These are phyloP conservation scores for Silybum marianum DNA, from an alignment of 129 eudicot genomes.

Conservation along the genomic window DNA sequence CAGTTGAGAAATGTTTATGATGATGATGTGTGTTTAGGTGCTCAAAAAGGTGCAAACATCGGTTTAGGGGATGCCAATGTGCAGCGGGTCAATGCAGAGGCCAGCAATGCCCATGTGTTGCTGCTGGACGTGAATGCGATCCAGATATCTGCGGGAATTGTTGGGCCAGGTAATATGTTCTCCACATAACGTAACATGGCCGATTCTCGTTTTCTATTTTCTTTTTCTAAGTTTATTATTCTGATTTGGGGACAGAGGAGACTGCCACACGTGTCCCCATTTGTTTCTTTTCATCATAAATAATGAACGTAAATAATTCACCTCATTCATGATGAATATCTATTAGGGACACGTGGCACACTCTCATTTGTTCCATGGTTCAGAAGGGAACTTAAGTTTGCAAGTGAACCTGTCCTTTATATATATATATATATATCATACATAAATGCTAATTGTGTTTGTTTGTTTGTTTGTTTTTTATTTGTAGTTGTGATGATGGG, in stretches of 20 bases:
- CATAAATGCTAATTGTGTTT: background rate
- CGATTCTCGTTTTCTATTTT: background rate
- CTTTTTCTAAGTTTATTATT: background rate
- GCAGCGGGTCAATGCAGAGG: constrained; percentile 81
- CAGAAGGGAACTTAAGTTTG: too few relatives aligned
- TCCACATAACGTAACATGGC: background rate
- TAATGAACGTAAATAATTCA: too few relatives aligned
- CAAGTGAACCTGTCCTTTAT: background rate
- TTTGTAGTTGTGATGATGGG: constrained; percentile 75
- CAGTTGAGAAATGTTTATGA: background rate
- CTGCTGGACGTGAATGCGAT: constrained; percentile 93
- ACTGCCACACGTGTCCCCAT: too few relatives aligned
- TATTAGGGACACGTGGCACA: too few relatives aligned
- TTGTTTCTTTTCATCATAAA: too few relatives aligned
- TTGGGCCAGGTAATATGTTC: constrained; percentile 73
- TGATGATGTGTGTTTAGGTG: constrained; percentile 47
- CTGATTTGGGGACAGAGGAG: too few relatives aligned
- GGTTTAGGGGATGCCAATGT: constrained; percentile 91
- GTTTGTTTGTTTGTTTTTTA: background rate
- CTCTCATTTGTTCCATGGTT: too few relatives aligned
- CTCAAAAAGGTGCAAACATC: constrained; percentile 75
- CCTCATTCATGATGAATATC: too few relatives aligned
- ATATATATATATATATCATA: background rate
- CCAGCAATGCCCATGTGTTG: constrained; percentile 86
- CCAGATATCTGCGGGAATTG: constrained; percentile 94